A percentile compares a stretch with the other conserved stretches of the same genome.
Evolutionary conservation across 2,329 filamentous ascomycete genomes (phyloP).

Genomic region (Epicoccum sorghinum): DNA sequence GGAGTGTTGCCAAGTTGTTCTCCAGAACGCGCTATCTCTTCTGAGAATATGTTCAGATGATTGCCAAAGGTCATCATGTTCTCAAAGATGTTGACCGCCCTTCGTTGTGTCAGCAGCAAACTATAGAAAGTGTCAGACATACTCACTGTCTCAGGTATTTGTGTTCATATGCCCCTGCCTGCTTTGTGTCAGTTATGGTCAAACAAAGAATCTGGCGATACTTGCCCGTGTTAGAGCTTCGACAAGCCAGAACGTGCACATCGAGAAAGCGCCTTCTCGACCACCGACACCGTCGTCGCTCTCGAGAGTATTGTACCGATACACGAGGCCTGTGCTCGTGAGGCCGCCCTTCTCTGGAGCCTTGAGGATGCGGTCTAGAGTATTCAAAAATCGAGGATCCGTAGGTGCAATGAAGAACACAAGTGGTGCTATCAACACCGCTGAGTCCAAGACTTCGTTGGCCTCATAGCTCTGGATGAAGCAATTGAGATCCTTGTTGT

Average conservation of each 20-base stretch:
- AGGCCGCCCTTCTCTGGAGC: conserved; percentile 76
- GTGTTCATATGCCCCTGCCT: conserved; percentile 61
- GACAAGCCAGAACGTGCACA: conserved; percentile 85
- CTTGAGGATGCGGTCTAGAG: conserved; percentile 73
- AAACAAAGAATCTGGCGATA: conserved; percentile 42
- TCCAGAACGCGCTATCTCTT: conserved; percentile 76
- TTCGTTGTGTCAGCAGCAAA: conserved; percentile 17
- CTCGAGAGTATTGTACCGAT: conserved; percentile 72
- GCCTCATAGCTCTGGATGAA: conserved; percentile 81
- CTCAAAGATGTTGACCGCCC: conserved; percentile 73
- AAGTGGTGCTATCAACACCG: conserved; percentile 75
- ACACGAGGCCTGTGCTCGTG: conserved; percentile 76
- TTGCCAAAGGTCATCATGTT: conserved; percentile 80
- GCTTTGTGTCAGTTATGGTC: conserved; percentile 8
- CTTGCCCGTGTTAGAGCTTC: conserved; percentile 74
- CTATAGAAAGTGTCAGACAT: neutral
- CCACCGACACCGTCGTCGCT: conserved; percentile 77
- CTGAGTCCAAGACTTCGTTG: conserved; percentile 72
- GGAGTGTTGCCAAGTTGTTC: conserved; percentile 82
- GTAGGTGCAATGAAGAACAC: conserved; percentile 82
- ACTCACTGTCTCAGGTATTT: conserved; percentile 60
- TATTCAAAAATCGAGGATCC: conserved; percentile 75
- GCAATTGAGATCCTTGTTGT: conserved; percentile 70
- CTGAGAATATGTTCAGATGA: conserved; percentile 78
- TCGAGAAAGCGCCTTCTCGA: conserved; percentile 76